Evolutionary conservation across 306 rosid species (phyloP).

Genomic region (Rosa persica): DNA sequence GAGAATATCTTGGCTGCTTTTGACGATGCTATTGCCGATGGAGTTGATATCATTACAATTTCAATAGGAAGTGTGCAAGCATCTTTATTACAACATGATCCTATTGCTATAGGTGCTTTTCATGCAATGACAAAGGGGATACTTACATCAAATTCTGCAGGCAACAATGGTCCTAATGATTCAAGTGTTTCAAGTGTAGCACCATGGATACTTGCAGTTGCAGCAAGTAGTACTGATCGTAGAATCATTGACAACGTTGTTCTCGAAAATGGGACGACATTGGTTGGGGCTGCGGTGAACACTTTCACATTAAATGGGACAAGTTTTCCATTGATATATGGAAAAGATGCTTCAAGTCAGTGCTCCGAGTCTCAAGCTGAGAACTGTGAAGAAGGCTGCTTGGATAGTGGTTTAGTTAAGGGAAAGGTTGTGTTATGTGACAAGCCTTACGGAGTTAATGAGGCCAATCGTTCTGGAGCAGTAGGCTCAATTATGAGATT

Average conservation of each 20-base stretch:
- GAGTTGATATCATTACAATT: constrained; percentile 5
- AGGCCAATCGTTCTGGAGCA: neutral
- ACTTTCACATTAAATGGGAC: constrained; percentile 4
- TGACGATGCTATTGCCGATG: constrained; percentile 12
- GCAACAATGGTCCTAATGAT: neutral
- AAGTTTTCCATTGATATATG: neutral
- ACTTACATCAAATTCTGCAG: neutral
- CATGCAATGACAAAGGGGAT: constrained; percentile 3
- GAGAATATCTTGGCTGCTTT: constrained; percentile 7
- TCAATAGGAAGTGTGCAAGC: neutral
- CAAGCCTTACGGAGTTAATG: neutral
- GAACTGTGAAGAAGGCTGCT: neutral
- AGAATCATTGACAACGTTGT: neutral
- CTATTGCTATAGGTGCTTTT: constrained; percentile 7
- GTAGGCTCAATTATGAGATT: neutral
- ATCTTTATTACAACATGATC: neutral
- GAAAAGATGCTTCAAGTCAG: neutral
- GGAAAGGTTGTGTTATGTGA: constrained; percentile 8
- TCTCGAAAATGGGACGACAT: neutral
- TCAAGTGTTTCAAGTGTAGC: neutral
- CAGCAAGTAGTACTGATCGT: neutral
- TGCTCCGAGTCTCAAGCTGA: neutral
- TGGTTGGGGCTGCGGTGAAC: constrained; percentile 5
- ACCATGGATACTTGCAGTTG: neutral
- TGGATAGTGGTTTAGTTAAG: neutral